These are phyloP conservation scores for Strigomonas oncopelti DNA, from an alignment of 208 protist genomes.

Conservation along the genomic window DNA sequence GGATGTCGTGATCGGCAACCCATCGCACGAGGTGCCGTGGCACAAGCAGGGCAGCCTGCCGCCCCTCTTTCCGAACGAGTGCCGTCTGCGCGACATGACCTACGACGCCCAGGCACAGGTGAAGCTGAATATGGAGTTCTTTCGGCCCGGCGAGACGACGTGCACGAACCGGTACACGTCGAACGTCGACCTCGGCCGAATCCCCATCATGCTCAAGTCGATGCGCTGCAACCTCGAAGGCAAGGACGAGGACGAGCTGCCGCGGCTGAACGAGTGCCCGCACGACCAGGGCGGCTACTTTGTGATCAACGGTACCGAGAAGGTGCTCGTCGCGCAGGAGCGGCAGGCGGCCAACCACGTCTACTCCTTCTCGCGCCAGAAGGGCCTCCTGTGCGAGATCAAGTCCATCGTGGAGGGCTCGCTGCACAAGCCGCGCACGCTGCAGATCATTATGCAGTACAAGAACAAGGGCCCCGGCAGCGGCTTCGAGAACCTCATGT, in stretches of 20 bases:
- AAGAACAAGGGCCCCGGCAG: slow-evolving; percentile 93
- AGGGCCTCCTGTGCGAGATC: slow-evolving; percentile 94
- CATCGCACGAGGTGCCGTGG: slow-evolving; percentile 60
- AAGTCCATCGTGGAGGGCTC: slow-evolving; percentile 91
- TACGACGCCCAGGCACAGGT: slow-evolving; percentile 76
- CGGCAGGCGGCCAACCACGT: slow-evolving; percentile 98
- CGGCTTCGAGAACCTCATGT: slow-evolving; percentile 78
- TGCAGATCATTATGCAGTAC: slow-evolving; percentile 92
- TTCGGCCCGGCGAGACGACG: slow-evolving; percentile 40
- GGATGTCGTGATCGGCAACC: slow-evolving; percentile 81
- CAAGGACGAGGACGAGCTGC: slow-evolving; percentile 91
- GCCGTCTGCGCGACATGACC: slow-evolving; percentile 95
- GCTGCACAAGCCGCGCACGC: slow-evolving; percentile 78
- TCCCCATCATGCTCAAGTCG: slow-evolving; percentile 99
- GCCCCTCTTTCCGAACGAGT: slow-evolving; percentile 93
- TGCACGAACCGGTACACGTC: slow-evolving; percentile 39
- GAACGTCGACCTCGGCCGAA: slow-evolving; percentile 93
- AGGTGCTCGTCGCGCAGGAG: slow-evolving; percentile 95
- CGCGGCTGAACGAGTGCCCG: slow-evolving; percentile 96
- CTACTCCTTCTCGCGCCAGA: slow-evolving; percentile 92
- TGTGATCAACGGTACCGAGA: slow-evolving; percentile 98
- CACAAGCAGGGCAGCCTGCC: slow-evolving; percentile 50
- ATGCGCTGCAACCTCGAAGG: slow-evolving; percentile 94
- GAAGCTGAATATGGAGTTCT: slow-evolving; percentile 52
- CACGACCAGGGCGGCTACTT: slow-evolving; percentile 99